Evolutionary conservation across 2,329 filamentous ascomycete genomes (phyloP).

Genomic region (Calonectria naviculata): DNA sequence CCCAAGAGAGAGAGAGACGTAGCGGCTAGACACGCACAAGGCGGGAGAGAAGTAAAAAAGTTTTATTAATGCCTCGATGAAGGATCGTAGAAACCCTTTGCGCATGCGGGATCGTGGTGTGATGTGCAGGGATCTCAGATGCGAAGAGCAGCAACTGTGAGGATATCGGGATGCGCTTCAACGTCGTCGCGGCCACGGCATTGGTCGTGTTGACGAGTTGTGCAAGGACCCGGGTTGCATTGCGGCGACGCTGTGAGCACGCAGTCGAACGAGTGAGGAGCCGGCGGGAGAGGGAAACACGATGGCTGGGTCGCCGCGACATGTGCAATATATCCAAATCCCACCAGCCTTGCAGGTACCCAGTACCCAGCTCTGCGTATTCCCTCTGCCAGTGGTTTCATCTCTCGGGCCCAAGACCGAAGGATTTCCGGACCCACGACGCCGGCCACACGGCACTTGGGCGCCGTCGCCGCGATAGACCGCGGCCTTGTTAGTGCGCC

Average conservation of each 20-base stretch:
- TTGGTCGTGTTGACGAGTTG: neutral
- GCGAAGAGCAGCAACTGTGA: neutral
- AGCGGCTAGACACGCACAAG: neutral
- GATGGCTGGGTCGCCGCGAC: neutral
- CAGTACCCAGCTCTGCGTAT: neutral
- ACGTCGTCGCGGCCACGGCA: neutral
- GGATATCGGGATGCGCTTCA: neutral
- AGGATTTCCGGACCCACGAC: conserved; percentile 29
- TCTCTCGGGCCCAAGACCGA: conserved; percentile 18
- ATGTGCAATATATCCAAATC: neutral
- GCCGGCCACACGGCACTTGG: conserved; percentile 24
- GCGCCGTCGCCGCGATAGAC: conserved; percentile 8
- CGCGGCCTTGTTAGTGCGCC: conserved; percentile 11
- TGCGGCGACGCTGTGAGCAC: neutral
- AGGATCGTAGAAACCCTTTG: neutral
- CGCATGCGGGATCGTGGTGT: conserved; percentile 8
- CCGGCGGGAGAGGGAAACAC: neutral
- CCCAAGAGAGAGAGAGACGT: too few species aligned
- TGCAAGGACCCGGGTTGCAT: neutral
- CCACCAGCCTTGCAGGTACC: neutral
- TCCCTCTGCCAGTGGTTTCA: conserved; percentile 11
- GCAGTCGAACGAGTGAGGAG: neutral
- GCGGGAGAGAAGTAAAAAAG: neutral
- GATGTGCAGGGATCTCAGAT: conserved; percentile 18
- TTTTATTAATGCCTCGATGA: neutral